Evolutionary conservation across 2,329 filamentous ascomycete genomes (phyloP), one percentile per base, ranked within the genome.

Genomic region (Arachnopeziza araneosa): DNA sequence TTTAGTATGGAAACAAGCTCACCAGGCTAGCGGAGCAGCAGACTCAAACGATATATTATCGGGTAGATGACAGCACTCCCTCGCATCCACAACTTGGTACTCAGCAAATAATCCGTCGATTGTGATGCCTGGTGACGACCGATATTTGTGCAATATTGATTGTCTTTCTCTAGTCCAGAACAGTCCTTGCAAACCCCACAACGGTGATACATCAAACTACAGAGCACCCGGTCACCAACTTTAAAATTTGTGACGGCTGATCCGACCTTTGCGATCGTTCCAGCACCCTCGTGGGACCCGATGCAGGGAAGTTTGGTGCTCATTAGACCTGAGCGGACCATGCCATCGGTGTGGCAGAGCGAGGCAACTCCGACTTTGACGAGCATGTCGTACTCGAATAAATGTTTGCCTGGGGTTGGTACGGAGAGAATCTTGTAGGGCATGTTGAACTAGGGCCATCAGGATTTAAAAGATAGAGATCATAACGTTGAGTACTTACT

Each of bases 291-390:
- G 48, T 71, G 62, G 61, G 81, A 85, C 5, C 75, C 80, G 8
- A 77, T 84, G 59, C 76, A 75, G 0, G 83, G 83, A 0, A 85
- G 74, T 2, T 70, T 59, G 0, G 77, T 76, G 7, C 69, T 71
- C 69, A 86, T 80, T 51, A 77, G 70, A 53, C 83, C 83, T 1
- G 74, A 67, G 8, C 67, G 65, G 2, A 85, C 81, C 80, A 86
- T 83, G 62, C 72, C 71, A 72, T 87, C 84, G 0, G 84, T 86
- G 73, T 87, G 84, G 73, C 84, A 87, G 67, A 85, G 78, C 1
- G 81, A 84, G 12, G 81, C 83, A n/a, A 82, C 82, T 58, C 80
- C 83, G 56, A 66, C 60, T 58, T 66, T 66, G 67, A 87, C 75
- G 36, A 86, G 78, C 21, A 88, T 73, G 63, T 86, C 83, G 64